phyloP scores from a whole-genome alignment of 2,329 filamentous ascomycete species.

The Aspergillus melleus region DNA sequence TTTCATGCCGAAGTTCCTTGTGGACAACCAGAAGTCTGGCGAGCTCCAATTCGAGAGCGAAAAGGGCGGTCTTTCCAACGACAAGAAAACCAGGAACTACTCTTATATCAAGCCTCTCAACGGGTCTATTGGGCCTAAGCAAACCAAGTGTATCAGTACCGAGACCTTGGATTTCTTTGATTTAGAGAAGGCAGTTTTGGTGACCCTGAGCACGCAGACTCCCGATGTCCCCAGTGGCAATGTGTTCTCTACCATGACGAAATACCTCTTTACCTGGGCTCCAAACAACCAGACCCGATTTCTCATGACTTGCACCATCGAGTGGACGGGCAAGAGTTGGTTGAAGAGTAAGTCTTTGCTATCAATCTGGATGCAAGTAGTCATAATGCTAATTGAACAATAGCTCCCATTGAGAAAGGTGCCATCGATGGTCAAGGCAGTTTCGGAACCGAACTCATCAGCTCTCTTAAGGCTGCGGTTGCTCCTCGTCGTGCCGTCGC shows the following conservation, averaged over 20 bases:
- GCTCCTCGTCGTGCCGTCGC: slow-evolving; percentile 60
- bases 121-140: slow-evolving; percentile 81
- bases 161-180: slow-evolving; percentile 84
- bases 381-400: slow-evolving; percentile 29
- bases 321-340: slow-evolving; percentile 99
- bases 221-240: slow-evolving; percentile 95
- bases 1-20: slow-evolving; percentile 85
- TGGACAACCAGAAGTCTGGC: slow-evolving; percentile 81
- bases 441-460: slow-evolving; percentile 79
- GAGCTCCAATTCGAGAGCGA: slow-evolving; percentile 85
- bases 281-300: slow-evolving; percentile 82
- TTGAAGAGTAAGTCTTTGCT: slow-evolving; percentile 69
- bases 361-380: neutral
- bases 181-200: slow-evolving; percentile 79
- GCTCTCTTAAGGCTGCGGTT: slow-evolving; percentile 71
- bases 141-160: slow-evolving; percentile 90
- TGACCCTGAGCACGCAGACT: slow-evolving; percentile 82
- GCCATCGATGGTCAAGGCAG: slow-evolving; percentile 84
- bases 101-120: slow-evolving; percentile 90
- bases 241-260: slow-evolving; percentile 87
- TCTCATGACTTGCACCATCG: slow-evolving; percentile 83
- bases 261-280: slow-evolving; percentile 92
- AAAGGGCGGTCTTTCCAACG: slow-evolving; percentile 72
- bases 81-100: slow-evolving; percentile 73
- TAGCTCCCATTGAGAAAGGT: slow-evolving; percentile 93